Base-by-base conservation (phyloP, 371 early-diverging fungal genomes). In the Haplosporangium sp. region DNA sequence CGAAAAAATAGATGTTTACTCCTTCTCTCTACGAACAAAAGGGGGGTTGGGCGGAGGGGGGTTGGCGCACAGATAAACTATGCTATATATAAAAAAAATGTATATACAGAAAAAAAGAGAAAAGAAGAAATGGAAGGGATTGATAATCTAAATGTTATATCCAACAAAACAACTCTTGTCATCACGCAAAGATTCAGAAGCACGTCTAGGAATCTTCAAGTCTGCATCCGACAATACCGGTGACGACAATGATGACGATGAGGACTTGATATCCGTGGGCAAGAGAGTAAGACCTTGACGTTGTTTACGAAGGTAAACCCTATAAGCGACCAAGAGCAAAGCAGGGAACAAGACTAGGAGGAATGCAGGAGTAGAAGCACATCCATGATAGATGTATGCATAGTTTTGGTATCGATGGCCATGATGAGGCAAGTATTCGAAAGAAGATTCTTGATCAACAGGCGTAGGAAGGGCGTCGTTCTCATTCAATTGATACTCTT, bases 301-400 rank as follows among this genome's bases (percentile, higher is more conserved):
- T 47, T 65, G 66, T 15, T 6, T 65, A 34, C 45, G 57, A 3
- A 8, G 9, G 45, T 65, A 65, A 4, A 65, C 6, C 42, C 35
- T 65, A 38, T 57, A 65, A 2, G 39, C 27, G 20, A 37, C 39
- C 66, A 57, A 42, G 37, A 57, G 34, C 19, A 65, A 11, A n/a
- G 35, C 44, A 3, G 35, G 13, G 9, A 65, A 17, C 35, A 55
- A 39, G 42, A 56, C 58, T 3, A 44, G n/a, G 10, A 57, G n/a
- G 20, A 65, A 19, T 3, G 20, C 55, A 20, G 55, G 38, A 1
- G 55, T 47, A 10, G 65, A 55, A 1, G 15, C 40, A 17, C 55
- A 55, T 13, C 19, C 2, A 8, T 55, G 53, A 47, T 40, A 50
- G 10, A 64, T 6, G 53, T 34, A 55, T 3, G 64, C 53, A 20